Percentiles rank a stretch among this genome's conserved stretches.
Conservation (phyloP, 2,329 filamentous ascomycete species). For the Spiromastix sp. region DNA sequence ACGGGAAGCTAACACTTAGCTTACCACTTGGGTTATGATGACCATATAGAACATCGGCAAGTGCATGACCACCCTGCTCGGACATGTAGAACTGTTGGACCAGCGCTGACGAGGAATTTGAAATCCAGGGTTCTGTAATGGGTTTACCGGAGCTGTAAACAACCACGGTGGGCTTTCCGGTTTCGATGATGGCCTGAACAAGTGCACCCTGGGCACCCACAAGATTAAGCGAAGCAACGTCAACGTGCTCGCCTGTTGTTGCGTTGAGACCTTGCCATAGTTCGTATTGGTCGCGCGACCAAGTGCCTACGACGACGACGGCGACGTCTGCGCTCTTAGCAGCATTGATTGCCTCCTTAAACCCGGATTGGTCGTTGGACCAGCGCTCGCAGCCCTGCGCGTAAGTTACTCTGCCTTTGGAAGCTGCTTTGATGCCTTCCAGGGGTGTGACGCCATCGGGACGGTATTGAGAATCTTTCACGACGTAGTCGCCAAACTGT, state of each 20-base stretch:
- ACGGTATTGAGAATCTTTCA: constrained; percentile 51
- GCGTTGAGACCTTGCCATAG: constrained; percentile 62
- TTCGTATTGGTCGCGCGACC: constrained; percentile 62
- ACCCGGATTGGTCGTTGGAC: constrained; percentile 59
- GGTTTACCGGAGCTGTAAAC: constrained; percentile 62
- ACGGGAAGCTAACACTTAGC: constrained; percentile 56
- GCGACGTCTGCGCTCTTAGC: constrained; percentile 60
- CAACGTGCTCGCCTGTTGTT: constrained; percentile 66
- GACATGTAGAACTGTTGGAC: constrained; percentile 68
- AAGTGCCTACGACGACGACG: constrained; percentile 64
- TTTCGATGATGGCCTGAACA: constrained; percentile 56
- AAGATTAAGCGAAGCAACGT: constrained; percentile 52
- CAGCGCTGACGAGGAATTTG: constrained; percentile 51
- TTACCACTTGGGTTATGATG: constrained; percentile 56
- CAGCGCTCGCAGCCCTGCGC: constrained; percentile 62
- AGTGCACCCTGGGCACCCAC: constrained; percentile 60
- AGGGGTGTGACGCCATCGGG: constrained; percentile 53
- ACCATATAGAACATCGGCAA: constrained; percentile 57
- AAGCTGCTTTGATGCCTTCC: constrained; percentile 54
- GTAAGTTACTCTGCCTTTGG: constrained; percentile 53
- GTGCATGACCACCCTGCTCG: constrained; percentile 55
- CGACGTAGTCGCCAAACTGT: constrained; percentile 64
- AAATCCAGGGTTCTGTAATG: constrained; percentile 63
- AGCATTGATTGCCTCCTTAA: constrained; percentile 54
- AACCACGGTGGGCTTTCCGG: constrained; percentile 56